Percentiles rank a stretch among this genome's conserved stretches.
Conservation (phyloP, 306 rosid genomes). For the Fragaria nilgerrensis region DNA sequence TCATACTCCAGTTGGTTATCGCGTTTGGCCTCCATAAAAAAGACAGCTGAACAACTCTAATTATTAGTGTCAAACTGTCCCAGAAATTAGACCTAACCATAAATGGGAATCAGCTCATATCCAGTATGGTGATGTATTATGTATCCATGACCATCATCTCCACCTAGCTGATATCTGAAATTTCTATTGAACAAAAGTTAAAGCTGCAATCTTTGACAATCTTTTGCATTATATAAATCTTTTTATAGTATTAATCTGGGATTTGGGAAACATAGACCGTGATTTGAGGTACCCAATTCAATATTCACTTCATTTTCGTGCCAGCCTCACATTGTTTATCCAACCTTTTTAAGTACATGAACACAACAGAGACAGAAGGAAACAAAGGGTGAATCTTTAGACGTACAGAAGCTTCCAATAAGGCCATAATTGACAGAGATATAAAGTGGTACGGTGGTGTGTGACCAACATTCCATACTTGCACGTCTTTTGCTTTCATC, state of each 20-base stretch:
- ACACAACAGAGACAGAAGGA: background rate
- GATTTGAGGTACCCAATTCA: background rate
- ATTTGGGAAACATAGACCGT: background rate
- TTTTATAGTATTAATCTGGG: background rate
- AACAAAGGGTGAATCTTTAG: slow-evolving; percentile 2
- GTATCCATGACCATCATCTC: background rate
- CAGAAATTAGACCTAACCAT: background rate
- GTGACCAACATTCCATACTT: background rate
- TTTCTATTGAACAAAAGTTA: background rate
- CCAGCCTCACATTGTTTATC: background rate
- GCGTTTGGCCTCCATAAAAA: slow-evolving; percentile 1
- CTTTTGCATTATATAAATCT: background rate
- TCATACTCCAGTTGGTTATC: background rate
- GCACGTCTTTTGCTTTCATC: background rate
- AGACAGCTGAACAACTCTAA: background rate
- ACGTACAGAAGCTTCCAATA: background rate
- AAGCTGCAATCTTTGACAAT: background rate
- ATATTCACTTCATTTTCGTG: background rate
- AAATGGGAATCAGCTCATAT: background rate
- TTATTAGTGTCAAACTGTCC: background rate
- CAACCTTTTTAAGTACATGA: background rate
- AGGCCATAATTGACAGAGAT: background rate
- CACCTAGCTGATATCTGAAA: background rate
- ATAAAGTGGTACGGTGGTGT: background rate
- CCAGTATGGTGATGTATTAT: background rate